A percentile compares a stretch with the other conserved stretches of the same genome.
These are phyloP conservation scores for Hypoxylon cercidicola DNA, from an alignment of 495 filamentous ascomycete species.

Conservation along the genomic window DNA sequence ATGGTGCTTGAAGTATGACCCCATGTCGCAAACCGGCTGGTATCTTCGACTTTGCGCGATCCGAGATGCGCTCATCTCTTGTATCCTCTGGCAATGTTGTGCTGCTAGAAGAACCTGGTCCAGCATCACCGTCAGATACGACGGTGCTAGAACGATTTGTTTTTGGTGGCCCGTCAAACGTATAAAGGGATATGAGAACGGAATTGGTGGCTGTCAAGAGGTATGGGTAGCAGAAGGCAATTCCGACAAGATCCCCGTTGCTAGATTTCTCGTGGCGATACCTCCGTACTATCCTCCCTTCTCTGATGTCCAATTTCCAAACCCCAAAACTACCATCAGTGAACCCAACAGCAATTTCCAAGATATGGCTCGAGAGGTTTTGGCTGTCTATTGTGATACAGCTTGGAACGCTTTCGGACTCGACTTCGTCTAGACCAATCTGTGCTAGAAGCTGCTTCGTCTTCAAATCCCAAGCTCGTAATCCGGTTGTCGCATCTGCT, in stretches of 20 bases:
- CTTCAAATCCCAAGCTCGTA: conserved; percentile 82
- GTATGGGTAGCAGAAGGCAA: conserved; percentile 81
- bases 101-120: conserved; percentile 8
- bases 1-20: conserved; percentile 47
- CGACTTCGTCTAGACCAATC: conserved; percentile 44
- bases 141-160: neutral
- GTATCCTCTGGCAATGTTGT: conserved; percentile 15
- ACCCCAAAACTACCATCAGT: conserved; percentile 76
- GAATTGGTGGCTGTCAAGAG: conserved; percentile 78
- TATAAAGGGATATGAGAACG: conserved; percentile 79
- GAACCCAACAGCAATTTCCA: conserved; percentile 78
- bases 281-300: conserved; percentile 53
- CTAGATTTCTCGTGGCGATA: conserved; percentile 66
- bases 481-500: conserved; percentile 72
- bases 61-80: conserved; percentile 1
- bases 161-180: conserved; percentile 57
- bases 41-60: neutral
- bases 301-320: conserved; percentile 66
- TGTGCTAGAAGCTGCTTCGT: conserved; percentile 66
- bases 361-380: conserved; percentile 44
- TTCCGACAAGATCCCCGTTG: conserved; percentile 75
- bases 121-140: conserved; percentile 4
- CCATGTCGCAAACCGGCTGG: neutral
- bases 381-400: conserved; percentile 72
- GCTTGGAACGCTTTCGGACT: conserved; percentile 61